Evolutionary conservation across 164 flowering plant species (phyloP).

Genomic region (Tetracentron sinense): DNA sequence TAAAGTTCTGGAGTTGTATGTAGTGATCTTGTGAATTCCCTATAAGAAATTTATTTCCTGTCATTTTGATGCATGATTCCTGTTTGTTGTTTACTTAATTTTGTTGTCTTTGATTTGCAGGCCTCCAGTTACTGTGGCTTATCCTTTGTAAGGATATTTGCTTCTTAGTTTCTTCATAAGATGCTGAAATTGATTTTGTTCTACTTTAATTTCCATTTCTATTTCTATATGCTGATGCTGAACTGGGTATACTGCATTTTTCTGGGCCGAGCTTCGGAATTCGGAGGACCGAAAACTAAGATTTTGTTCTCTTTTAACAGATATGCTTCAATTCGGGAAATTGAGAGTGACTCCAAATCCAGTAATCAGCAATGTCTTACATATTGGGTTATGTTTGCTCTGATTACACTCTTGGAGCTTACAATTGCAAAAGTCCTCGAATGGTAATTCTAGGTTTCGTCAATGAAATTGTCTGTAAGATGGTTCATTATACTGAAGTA

Average conservation of each 20-base stretch:
- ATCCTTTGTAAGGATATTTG: slow-evolving; percentile 22
- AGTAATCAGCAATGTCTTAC: slow-evolving; percentile 23
- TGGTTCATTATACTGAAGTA: too few relatives aligned
- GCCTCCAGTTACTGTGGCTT: slow-evolving; percentile 23
- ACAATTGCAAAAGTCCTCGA: slow-evolving; percentile 11
- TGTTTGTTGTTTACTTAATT: neutral
- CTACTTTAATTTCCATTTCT: neutral
- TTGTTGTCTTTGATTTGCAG: slow-evolving; percentile 14
- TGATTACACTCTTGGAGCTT: slow-evolving; percentile 16
- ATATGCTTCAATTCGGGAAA: slow-evolving; percentile 23
- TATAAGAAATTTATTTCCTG: too few relatives aligned
- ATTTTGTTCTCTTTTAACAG: slow-evolving; percentile 7
- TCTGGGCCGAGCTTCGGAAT: neutral
- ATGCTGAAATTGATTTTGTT: neutral
- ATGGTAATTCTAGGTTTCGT: slow-evolving; percentile 19
- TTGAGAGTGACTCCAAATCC: slow-evolving; percentile 17
- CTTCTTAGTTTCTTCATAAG: neutral
- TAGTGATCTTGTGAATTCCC: too few relatives aligned
- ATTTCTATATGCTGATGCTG: neutral
- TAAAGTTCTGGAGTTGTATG: too few relatives aligned
- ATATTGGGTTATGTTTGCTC: slow-evolving; percentile 29
- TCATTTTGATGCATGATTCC: too few relatives aligned
- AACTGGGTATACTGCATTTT: neutral
- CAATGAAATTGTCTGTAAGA: too few relatives aligned
- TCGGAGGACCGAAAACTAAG: neutral